Conservation (phyloP, 345 rosid species). For the Brassica carinata region DNA sequence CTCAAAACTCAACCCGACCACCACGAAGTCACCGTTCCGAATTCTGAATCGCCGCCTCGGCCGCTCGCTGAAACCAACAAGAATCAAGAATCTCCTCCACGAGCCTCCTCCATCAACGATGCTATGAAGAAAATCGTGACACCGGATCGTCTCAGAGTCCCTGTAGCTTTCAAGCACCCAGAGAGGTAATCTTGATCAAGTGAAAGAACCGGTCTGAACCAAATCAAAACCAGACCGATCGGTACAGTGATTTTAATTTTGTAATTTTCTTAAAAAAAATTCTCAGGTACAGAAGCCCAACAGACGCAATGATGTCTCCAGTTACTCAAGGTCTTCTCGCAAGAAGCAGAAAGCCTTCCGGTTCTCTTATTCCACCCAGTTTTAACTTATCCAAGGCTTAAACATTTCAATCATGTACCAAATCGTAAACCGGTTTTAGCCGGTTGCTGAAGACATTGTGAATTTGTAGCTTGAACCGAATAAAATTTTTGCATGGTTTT, state of each 20-base stretch:
- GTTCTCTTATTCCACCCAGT: slow-evolving; percentile 64
- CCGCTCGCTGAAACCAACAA: background rate
- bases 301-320: slow-evolving; percentile 87
- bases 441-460: slow-evolving; percentile 12
- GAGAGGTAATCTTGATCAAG: slow-evolving; percentile 52
- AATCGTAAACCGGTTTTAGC: background rate
- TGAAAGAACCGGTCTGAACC: background rate
- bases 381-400: slow-evolving; percentile 56
- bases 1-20: slow-evolving; percentile 23
- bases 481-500: background rate
- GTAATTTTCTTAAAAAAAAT: background rate
- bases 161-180: slow-evolving; percentile 71
- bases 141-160: slow-evolving; percentile 71
- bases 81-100: slow-evolving; percentile 34
- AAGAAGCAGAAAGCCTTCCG: slow-evolving; percentile 58
- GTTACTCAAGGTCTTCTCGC: slow-evolving; percentile 80
- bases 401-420: background rate
- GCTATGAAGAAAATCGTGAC: slow-evolving; percentile 52
- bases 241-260: background rate
- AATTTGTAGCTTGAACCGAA: slow-evolving; percentile 9
- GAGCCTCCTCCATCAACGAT: slow-evolving; percentile 43
- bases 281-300: slow-evolving; percentile 80
- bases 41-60: slow-evolving; percentile 30
- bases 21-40: slow-evolving; percentile 24
- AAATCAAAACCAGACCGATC: background rate